These are phyloP conservation scores for Fusarium sp. DNA, from an alignment of 2,329 filamentous ascomycete species.

Conservation along the genomic window DNA sequence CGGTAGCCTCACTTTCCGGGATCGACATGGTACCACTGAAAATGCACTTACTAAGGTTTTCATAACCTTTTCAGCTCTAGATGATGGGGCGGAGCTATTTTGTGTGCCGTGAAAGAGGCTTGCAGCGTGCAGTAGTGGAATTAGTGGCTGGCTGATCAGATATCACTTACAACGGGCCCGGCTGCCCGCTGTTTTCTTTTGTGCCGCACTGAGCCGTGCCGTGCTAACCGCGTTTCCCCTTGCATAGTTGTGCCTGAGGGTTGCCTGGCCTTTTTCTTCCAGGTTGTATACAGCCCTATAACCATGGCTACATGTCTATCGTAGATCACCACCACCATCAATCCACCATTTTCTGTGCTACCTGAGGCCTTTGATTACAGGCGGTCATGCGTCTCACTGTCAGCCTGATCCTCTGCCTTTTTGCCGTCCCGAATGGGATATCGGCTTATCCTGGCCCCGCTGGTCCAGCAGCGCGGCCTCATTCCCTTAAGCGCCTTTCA, in stretches of 20 bases:
- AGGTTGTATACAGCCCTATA: background rate
- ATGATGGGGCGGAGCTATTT: background rate
- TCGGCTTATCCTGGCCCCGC: background rate
- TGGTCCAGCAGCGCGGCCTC: slow-evolving; percentile 12
- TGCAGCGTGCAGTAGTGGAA: background rate
- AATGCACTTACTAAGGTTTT: rapidly evolving
- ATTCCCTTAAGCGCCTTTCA: slow-evolving; percentile 14
- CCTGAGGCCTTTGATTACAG: background rate
- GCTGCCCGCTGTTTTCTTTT: background rate
- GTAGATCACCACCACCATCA: background rate
- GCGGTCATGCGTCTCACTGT: background rate
- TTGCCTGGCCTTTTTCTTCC: background rate
- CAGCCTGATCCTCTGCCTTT: background rate
- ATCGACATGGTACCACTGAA: background rate
- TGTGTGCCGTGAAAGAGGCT: background rate
- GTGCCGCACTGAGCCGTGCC: background rate
- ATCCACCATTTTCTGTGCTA: background rate
- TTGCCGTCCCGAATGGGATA: background rate
- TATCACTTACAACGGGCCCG: background rate
- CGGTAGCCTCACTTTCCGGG: background rate
- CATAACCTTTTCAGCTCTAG: background rate
- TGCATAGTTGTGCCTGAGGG: background rate
- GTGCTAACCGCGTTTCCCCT: background rate
- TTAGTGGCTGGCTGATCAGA: background rate
- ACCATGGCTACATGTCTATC: background rate